These are phyloP conservation scores for Fusarium austroafricanum DNA, from an alignment of 2,329 filamentous ascomycete species.

Conservation along the genomic window DNA sequence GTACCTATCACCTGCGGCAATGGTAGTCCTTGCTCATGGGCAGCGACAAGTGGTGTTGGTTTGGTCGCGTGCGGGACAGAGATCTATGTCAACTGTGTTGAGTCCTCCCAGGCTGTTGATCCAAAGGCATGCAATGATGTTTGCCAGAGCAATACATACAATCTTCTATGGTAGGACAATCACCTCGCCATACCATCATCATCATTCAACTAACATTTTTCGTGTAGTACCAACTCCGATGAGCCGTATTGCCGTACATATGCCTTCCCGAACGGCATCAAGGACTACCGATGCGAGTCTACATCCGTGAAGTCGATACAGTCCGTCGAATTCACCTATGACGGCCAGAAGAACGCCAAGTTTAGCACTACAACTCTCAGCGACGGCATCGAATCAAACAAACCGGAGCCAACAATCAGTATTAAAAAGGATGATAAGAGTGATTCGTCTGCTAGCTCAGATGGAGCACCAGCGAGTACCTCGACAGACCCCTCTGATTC, in stretches of 20 bases:
- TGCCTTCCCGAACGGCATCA: neutral
- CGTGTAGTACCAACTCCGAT: neutral
- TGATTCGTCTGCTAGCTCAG: accelerated
- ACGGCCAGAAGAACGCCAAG: neutral
- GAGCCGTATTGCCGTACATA: conserved; percentile 3
- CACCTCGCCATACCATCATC: too few species aligned
- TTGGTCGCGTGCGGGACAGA: neutral
- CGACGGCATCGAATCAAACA: neutral
- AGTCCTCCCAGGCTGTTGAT: neutral
- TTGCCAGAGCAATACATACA: neutral
- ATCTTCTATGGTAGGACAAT: neutral
- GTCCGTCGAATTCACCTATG: neutral
- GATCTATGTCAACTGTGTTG: neutral
- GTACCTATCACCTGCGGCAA: neutral
- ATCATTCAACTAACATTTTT: accelerated
- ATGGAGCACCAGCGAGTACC: too few species aligned
- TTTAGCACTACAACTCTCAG: neutral
- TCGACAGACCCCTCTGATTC: neutral
- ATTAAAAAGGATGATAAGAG: too few species aligned
- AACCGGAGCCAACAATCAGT: accelerated
- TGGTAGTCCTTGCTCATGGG: neutral
- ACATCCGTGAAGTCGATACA: neutral
- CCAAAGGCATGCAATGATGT: neutral
- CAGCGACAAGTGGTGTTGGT: neutral
- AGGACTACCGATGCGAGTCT: neutral